A percentile compares a stretch with the other conserved stretches of the same genome.
phyloP scores from a whole-genome alignment of 1,139 yeast species.

The Yamadazyma membranifaciens region DNA sequence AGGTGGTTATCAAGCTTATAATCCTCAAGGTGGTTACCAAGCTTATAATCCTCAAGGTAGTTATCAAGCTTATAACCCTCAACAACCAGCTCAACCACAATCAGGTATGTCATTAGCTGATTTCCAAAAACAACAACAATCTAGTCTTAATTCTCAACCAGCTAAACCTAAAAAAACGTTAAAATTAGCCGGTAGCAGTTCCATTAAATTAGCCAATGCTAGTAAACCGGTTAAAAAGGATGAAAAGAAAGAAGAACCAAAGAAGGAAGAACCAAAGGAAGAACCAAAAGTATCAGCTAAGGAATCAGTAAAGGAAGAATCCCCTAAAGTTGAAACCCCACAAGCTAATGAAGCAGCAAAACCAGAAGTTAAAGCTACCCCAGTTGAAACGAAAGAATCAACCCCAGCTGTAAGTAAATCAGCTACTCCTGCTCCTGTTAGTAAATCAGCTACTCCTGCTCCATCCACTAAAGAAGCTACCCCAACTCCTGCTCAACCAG shows the following conservation, averaged over 20 bases:
- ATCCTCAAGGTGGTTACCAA: constrained; percentile 9
- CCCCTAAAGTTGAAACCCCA: constrained; percentile 14
- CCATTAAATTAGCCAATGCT: constrained; percentile 66
- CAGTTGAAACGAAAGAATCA: constrained; percentile 14
- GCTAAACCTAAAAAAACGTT: constrained; percentile 59
- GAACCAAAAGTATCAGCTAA: constrained; percentile 17
- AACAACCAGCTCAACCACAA: constrained; percentile 21
- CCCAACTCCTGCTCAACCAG: constrained; percentile 58
- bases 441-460: constrained; percentile 18
- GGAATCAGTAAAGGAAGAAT: constrained; percentile 20
- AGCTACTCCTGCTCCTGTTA: constrained; percentile 9
- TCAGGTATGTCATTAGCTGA: constrained; percentile 85
- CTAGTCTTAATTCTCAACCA: constrained; percentile 29
- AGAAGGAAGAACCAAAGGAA: constrained; percentile 8
- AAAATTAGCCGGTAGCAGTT: constrained; percentile 64
- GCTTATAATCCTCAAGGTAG: constrained; percentile 20
- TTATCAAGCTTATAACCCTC: constrained; percentile 27
- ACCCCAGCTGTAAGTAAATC: constrained; percentile 12
- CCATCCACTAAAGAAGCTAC: constrained; percentile 18
- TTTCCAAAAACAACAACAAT: constrained; percentile 68
- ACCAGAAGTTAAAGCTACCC: constrained; percentile 15
- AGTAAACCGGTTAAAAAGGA: constrained; percentile 26
- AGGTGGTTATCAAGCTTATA: constrained; percentile 9
- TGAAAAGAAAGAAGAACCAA: constrained; percentile 13
- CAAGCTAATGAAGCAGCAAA: constrained; percentile 10